phyloP scores from a whole-genome alignment of 352 stramenopile species.

The Phytopythium oedochilum region DNA sequence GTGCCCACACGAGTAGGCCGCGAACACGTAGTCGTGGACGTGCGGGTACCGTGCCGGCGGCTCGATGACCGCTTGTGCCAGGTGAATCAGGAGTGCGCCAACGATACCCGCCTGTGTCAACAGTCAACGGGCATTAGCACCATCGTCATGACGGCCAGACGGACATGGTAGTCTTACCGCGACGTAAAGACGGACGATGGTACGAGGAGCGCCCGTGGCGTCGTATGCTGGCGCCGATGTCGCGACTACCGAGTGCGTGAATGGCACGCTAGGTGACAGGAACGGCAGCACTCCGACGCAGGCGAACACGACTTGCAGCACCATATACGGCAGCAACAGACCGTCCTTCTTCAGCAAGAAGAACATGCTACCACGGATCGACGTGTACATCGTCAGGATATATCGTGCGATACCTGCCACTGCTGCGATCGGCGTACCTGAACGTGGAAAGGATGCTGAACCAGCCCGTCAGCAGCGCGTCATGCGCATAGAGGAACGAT shows the following conservation, averaged over 20 bases:
- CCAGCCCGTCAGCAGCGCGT: conserved; percentile 60
- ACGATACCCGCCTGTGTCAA: conserved; percentile 51
- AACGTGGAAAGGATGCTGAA: conserved; percentile 81
- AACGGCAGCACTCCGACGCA: conserved; percentile 42
- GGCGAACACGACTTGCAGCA: conserved; percentile 49
- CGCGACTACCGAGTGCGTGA: conserved; percentile 14
- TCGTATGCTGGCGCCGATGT: conserved; percentile 33
- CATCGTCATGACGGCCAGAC: background rate
- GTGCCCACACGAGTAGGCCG: conserved; percentile 71
- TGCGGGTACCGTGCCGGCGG: conserved; percentile 65
- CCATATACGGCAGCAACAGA: conserved; percentile 64
- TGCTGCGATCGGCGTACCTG: conserved; percentile 68
- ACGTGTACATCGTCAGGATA: too few species aligned
- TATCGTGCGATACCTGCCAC: too few species aligned
- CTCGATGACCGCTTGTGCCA: conserved; percentile 35
- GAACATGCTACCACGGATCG: conserved; percentile 57
- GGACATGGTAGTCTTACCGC: conserved; percentile 24
- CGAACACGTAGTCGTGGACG: conserved; percentile 85
- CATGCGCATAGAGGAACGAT: conserved; percentile 74
- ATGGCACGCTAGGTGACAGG: conserved; percentile 20
- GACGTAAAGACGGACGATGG: conserved; percentile 35
- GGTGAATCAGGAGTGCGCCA: conserved; percentile 49
- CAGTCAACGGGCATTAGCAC: background rate
- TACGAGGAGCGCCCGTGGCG: conserved; percentile 24
- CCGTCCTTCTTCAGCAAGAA: conserved; percentile 84